Evolutionary conservation across 352 stramenopile genomes (phyloP), one percentile per base, ranked within the genome.

Genomic region (Globisporangium barbulae): DNA sequence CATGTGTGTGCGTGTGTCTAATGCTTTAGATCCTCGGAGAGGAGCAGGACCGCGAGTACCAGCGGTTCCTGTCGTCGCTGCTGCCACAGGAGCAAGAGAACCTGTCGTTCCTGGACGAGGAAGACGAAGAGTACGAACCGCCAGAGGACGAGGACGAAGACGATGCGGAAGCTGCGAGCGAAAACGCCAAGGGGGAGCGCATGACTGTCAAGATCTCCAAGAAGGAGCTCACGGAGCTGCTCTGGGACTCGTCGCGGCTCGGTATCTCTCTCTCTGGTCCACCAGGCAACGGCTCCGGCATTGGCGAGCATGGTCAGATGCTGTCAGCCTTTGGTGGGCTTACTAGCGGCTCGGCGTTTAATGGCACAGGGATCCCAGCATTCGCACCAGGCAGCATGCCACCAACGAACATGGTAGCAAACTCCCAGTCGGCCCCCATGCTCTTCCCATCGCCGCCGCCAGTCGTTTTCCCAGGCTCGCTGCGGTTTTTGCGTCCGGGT

Each of bases 91-190:
- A 91, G n/a, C 75, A 87, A 50, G 81, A 81, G 49, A 81, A 92
- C 52, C 44, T 95, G 53, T 89, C 73, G 31, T 95, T 95, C 52
- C 64, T 95, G 63, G 87, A 95, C 65, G 86, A 95, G 58, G 86
- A 95, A 54, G 86, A 93, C 56, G 85, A 94, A 35, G 86, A 92
- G 68, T 93, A 95, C 57, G 72, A 76, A 6, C 83, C 87, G 7
- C 83, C 87, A 1, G 80, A 90, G 35, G 86, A 93, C 1, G 84
- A 91, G 1, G 83, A 89, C 13, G 81, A 91, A 0, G 81, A 89
- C 1, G 82, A 91, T 3, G 78, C 89, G 7, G 83, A 94, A 1
- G 71, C 73, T 12, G 72, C 75, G 2, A 63, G 61, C 9, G 54
- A 53, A 4, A 58, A 64, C 5, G 67, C 54, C 53, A 73, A 52